phyloP scores from a whole-genome alignment of 768 basidiomycete genomes.

The Mycena amicta region DNA sequence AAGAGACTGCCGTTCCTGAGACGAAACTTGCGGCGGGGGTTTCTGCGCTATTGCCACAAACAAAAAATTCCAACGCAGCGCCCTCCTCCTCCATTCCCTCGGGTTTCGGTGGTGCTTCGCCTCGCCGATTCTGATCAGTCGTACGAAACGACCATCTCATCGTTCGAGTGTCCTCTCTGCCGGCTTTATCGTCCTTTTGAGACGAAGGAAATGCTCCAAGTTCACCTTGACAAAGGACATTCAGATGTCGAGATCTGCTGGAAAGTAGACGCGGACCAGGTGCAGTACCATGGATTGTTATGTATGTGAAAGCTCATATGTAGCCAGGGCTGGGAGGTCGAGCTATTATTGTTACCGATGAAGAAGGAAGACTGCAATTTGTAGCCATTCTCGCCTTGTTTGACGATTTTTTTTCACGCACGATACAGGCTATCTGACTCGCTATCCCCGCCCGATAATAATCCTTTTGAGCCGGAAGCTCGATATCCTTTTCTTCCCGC shows the following conservation, averaged over 20 bases:
- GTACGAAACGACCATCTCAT: conserved; percentile 27
- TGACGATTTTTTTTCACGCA: neutral
- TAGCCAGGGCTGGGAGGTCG: neutral
- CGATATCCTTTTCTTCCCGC: conserved; percentile 54
- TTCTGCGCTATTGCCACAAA: conserved; percentile 43
- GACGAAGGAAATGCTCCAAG: conserved; percentile 44
- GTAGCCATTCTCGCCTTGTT: neutral
- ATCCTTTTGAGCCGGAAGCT: conserved; percentile 50
- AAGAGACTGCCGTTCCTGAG: conserved; percentile 56
- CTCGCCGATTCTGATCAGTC: conserved; percentile 23
- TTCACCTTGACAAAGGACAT: conserved; percentile 57
- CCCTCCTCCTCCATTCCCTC: neutral
- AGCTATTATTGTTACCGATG: conserved; percentile 10
- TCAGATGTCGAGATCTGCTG: conserved; percentile 30
- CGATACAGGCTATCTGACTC: conserved; percentile 16
- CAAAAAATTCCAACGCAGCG: conserved; percentile 36
- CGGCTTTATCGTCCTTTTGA: conserved; percentile 44
- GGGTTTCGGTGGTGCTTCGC: conserved; percentile 11
- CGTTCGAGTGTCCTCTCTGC: conserved; percentile 55
- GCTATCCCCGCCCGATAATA: conserved; percentile 38
- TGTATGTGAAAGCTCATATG: neutral
- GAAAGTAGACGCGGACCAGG: too few species aligned
- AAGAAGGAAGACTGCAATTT: neutral
- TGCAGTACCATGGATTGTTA: too few species aligned
- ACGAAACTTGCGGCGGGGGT: conserved; percentile 54